Evolutionary conservation across 768 basidiomycete species (phyloP).

Genomic region (Myochromella boudieri): DNA sequence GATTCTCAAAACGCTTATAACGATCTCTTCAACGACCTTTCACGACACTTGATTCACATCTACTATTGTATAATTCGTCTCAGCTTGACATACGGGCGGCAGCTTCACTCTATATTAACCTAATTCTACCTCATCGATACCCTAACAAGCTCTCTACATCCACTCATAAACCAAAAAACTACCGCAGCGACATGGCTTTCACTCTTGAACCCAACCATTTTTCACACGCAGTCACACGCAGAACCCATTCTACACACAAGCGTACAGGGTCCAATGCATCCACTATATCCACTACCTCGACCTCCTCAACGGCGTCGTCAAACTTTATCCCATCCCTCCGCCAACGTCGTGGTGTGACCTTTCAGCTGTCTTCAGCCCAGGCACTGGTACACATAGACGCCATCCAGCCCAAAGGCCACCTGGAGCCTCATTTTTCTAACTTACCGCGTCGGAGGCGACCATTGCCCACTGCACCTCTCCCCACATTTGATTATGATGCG

Average conservation of each 20-base stretch:
- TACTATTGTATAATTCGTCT: too few species aligned
- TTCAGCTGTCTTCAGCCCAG: conserved; percentile 9
- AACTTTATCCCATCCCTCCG: conserved; percentile 7
- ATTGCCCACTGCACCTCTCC: conserved; percentile 5
- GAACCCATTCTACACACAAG: conserved; percentile 3
- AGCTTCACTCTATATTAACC: too few species aligned
- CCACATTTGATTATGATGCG: conserved; percentile 4
- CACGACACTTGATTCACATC: too few species aligned
- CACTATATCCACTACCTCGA: conserved; percentile 9
- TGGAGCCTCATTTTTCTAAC: not conserved
- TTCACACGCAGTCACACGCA: not conserved
- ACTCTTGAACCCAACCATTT: conserved; percentile 4
- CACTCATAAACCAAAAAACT: not conserved
- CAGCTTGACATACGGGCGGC: too few species aligned
- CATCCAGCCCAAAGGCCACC: not conserved
- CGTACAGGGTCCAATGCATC: conserved; percentile 14
- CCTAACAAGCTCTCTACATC: not conserved
- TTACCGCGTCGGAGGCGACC: conserved; percentile 15
- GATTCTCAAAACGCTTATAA: not conserved
- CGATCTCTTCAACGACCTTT: conserved; percentile 13
- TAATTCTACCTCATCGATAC: not conserved
- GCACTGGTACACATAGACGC: not conserved
- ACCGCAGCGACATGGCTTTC: conserved; percentile 6
- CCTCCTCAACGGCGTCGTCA: conserved; percentile 3
- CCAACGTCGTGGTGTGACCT: conserved; percentile 17